Evolutionary conservation across 768 basidiomycete species (phyloP).

Genomic region (Boletus rubropictus): DNA sequence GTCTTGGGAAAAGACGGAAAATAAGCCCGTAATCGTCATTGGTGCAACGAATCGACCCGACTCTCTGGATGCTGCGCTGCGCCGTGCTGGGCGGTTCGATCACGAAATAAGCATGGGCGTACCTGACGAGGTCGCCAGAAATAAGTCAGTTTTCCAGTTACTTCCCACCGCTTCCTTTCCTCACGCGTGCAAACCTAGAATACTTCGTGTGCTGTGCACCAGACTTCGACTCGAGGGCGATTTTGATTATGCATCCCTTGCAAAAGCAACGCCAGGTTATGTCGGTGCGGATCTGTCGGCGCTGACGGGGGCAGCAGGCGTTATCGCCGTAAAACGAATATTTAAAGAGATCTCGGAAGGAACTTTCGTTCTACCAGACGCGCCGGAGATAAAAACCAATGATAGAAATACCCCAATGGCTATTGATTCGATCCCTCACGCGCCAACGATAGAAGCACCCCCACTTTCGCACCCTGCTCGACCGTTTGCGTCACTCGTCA

Average conservation of each 20-base stretch:
- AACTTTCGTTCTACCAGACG: constrained; percentile 49
- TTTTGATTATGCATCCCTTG: constrained; percentile 79
- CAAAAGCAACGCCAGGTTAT: constrained; percentile 94
- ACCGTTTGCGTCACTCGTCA: constrained; percentile 35
- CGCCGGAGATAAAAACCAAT: constrained; percentile 13
- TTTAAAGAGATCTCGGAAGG: constrained; percentile 75
- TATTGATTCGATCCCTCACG: constrained; percentile 29
- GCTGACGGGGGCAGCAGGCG: constrained; percentile 87
- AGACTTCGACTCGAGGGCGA: constrained; percentile 83
- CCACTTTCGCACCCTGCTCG: constrained; percentile 11
- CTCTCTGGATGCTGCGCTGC: constrained; percentile 86
- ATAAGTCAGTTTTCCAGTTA: constrained; percentile 54
- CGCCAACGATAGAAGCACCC: constrained; percentile 15
- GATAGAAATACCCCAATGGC: constrained; percentile 33
- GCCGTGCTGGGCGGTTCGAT: constrained; percentile 92
- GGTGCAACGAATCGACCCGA: constrained; percentile 97
- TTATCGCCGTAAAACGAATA: constrained; percentile 94
- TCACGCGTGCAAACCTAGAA: constrained; percentile 42
- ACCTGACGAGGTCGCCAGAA: constrained; percentile 84
- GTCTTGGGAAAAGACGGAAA: constrained; percentile 91
- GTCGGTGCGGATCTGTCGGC: constrained; percentile 93
- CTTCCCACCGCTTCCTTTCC: background rate
- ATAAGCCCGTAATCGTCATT: constrained; percentile 89
- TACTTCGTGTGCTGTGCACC: constrained; percentile 76
- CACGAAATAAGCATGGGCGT: constrained; percentile 98